phyloP scores from a whole-genome alignment of 148 eudicot genomes.

The Fagopyrum tataricum region DNA sequence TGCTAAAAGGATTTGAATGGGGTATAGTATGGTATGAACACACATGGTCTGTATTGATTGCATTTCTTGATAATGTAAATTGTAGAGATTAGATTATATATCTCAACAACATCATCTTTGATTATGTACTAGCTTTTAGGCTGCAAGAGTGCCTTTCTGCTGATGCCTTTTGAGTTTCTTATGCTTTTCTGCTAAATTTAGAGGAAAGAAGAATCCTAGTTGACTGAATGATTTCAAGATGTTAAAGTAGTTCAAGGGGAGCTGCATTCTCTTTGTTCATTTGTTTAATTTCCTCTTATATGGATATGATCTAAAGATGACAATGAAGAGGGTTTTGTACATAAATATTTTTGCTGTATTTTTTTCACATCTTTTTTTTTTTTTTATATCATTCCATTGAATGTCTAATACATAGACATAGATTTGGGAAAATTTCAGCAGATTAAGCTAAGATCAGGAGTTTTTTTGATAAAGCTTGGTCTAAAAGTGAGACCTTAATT shows the following conservation, averaged over 20 bases:
- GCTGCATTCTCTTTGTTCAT: constrained; percentile 11
- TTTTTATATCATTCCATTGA: too few species aligned
- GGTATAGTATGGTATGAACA: constrained; percentile 7
- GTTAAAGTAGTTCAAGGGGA: neutral
- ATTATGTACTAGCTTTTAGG: constrained; percentile 9
- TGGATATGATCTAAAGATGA: neutral
- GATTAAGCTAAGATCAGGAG: neutral
- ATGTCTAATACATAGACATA: too few species aligned
- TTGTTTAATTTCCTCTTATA: neutral
- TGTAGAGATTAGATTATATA: neutral
- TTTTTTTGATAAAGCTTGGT: neutral
- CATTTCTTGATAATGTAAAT: neutral
- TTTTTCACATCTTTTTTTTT: too few species aligned
- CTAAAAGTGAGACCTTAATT: constrained; percentile 8
- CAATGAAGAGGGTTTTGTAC: too few species aligned
- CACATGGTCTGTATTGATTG: neutral
- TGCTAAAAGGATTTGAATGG: neutral
- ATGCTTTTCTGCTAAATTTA: neutral
- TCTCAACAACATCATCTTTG: neutral
- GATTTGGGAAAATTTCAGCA: too few species aligned
- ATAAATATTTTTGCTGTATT: too few species aligned
- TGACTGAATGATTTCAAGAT: constrained; percentile 9
- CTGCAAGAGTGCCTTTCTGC: constrained; percentile 4
- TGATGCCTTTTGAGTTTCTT: constrained; percentile 7
- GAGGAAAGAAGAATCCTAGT: constrained; percentile 2